These are phyloP conservation scores for Aspergillus quadricinctus DNA, from an alignment of 2,329 filamentous ascomycete species.

Conservation along the genomic window DNA sequence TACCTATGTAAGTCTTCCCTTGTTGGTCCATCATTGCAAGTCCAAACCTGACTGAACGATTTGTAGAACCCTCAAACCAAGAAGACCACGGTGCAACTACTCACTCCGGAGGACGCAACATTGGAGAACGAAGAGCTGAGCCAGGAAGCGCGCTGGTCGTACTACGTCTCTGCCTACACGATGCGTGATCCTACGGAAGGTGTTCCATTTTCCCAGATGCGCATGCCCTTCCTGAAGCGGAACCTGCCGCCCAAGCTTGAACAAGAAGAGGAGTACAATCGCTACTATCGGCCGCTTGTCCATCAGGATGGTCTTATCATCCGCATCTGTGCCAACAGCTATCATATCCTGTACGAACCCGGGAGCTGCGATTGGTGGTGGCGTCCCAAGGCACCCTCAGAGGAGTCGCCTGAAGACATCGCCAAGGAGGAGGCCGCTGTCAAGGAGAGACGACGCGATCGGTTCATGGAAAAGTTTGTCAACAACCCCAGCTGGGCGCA, in stretches of 20 bases:
- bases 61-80: conserved; percentile 60
- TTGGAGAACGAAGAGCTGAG: conserved; percentile 70
- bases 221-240: conserved; percentile 65
- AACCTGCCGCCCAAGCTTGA: conserved; percentile 62
- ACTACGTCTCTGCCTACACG: conserved; percentile 90
- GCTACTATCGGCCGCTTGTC: conserved; percentile 50
- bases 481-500: conserved; percentile 51
- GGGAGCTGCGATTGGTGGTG: conserved; percentile 70
- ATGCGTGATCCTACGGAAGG: conserved; percentile 85
- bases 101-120: conserved; percentile 77
- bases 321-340: conserved; percentile 71
- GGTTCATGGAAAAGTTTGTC: conserved; percentile 50
- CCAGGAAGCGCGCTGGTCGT: conserved; percentile 71
- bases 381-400: conserved; percentile 29
- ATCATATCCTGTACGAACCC: conserved; percentile 72
- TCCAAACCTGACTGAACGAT: conserved; percentile 21
- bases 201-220: conserved; percentile 60
- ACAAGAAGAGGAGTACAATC: conserved; percentile 58
- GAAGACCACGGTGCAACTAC: conserved; percentile 72
- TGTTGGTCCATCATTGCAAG: neutral
- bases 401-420: conserved; percentile 29
- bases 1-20: conserved; percentile 67
- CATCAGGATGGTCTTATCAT: conserved; percentile 66
- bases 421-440: conserved; percentile 33
- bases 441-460: conserved; percentile 42